phyloP scores from a whole-genome alignment of 129 eudicot species.

The Centella asiatica region DNA sequence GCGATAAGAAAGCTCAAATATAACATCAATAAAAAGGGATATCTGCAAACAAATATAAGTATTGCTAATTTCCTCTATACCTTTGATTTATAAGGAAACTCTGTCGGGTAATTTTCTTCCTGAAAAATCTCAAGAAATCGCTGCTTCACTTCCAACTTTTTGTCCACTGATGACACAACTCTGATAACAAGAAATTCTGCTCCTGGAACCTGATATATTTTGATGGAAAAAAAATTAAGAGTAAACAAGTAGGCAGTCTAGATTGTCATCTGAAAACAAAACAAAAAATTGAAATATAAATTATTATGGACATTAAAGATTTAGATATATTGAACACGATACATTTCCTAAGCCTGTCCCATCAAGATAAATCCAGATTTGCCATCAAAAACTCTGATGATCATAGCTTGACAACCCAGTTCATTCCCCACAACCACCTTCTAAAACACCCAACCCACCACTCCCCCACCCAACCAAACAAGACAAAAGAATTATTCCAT shows the following conservation, averaged over 20 bases:
- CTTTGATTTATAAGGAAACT: slow-evolving; percentile 82
- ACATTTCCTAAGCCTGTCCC: too few species aligned
- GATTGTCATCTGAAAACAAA: background rate
- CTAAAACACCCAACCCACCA: background rate
- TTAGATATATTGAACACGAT: too few species aligned
- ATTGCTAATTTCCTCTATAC: slow-evolving; percentile 16
- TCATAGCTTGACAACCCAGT: too few species aligned
- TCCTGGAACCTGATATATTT: slow-evolving; percentile 58
- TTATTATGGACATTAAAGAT: background rate
- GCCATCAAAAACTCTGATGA: too few species aligned
- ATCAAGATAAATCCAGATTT: too few species aligned
- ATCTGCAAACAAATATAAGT: background rate
- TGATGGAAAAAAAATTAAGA: background rate
- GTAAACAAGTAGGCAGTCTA: background rate
- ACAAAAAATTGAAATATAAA: background rate
- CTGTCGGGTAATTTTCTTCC: slow-evolving; percentile 73
- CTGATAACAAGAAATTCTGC: slow-evolving; percentile 81
- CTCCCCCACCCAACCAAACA: background rate
- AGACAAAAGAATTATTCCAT: background rate
- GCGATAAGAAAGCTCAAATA: background rate
- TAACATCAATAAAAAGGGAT: background rate
- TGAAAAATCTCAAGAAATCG: slow-evolving; percentile 75
- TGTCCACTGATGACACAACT: slow-evolving; percentile 91
- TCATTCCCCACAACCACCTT: background rate
- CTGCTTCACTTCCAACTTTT: slow-evolving; percentile 77